Base-by-base conservation (phyloP, 2,329 filamentous ascomycete species). In the Mycocentrospora acerina region DNA sequence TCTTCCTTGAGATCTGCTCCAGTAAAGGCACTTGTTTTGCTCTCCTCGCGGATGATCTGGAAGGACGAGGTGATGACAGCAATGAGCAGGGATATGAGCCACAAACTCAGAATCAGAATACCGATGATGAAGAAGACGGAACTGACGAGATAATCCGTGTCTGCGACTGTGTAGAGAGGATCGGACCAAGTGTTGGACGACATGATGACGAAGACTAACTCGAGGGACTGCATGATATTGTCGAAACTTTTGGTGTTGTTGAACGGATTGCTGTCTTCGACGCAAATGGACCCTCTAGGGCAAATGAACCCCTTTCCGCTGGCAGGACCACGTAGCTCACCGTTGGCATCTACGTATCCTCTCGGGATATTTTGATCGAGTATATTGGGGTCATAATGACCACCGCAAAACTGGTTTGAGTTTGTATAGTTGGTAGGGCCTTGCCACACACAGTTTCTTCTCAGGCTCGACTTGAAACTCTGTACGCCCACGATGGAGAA, bases 11-110 rank as follows among this genome's bases (percentile, higher is more conserved):
- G 61, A 26, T 88, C 79, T 40, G 89, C 81, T 10, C 82, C 82
- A 4, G 90, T 90, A 66, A 98, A 98, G 3, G 94, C 93, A 71
- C 90, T 96, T 22, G 86, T 83, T 67, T 86, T 90, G 70, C 89
- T 95, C 65, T 98, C 93, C 71, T 98, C 94, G 48, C 93, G 82
- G 55, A 98, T 98, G 51, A 98, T 88, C 64, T 98, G 93, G 60
- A 98, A 98, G 1, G 91, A 96, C 4, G 93, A 95, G 0, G 93
- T 98, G 62, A 98, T 98, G 57, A 98, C 93, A 3, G 93, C 93
- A 60, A 98, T 95, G 31, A 86, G 69, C 70, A 98, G 80, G 66
- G 96, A 97, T 48, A 94, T 90, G 58, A 98, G 80, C 93, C 93
- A 98, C 33, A 98, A 77, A 73, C 89, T 93, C 76, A 98, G 81